Conservation (phyloP, 2,329 filamentous ascomycete genomes). For the Aureobasidium sp. region DNA sequence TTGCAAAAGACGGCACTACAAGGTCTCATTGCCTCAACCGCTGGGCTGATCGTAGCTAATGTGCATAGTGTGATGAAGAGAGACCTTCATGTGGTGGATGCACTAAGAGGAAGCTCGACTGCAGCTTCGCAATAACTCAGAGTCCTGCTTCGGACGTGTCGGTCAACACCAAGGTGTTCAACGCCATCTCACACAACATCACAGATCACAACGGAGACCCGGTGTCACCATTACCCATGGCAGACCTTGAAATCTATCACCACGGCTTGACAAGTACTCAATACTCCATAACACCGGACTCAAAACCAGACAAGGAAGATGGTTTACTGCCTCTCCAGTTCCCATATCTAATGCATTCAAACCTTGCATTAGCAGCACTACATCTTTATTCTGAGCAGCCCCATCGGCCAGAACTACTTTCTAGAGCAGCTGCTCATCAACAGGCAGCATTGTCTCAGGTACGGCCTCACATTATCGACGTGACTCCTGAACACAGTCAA, state of each 20-base stretch:
- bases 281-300: slow-evolving; percentile 12
- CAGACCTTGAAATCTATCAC: slow-evolving; percentile 21
- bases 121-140: slow-evolving; percentile 12
- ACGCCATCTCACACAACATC: slow-evolving; percentile 12
- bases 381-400: slow-evolving; percentile 18
- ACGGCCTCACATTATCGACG: slow-evolving; percentile 11
- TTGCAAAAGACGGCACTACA: slow-evolving; percentile 11
- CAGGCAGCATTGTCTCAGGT: slow-evolving; percentile 16
- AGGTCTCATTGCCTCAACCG: background rate
- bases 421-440: slow-evolving; percentile 16
- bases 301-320: slow-evolving; percentile 6
- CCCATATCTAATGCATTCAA: slow-evolving; percentile 19
- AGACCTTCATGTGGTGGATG: slow-evolving; percentile 21
- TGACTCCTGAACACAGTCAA: slow-evolving; percentile 15
- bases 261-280: slow-evolving; percentile 18
- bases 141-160: slow-evolving; percentile 2
- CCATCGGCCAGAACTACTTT: slow-evolving; percentile 3
- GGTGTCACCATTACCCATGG: slow-evolving; percentile 15
- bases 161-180: background rate
- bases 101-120: slow-evolving; percentile 17
- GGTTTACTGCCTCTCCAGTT: slow-evolving; percentile 10
- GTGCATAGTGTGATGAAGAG: slow-evolving; percentile 20
- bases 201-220: background rate
- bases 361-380: slow-evolving; percentile 21
- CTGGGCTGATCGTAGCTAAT: background rate